Base-by-base conservation (phyloP, 768 basidiomycete genomes). In the Trametes cingulata region DNA sequence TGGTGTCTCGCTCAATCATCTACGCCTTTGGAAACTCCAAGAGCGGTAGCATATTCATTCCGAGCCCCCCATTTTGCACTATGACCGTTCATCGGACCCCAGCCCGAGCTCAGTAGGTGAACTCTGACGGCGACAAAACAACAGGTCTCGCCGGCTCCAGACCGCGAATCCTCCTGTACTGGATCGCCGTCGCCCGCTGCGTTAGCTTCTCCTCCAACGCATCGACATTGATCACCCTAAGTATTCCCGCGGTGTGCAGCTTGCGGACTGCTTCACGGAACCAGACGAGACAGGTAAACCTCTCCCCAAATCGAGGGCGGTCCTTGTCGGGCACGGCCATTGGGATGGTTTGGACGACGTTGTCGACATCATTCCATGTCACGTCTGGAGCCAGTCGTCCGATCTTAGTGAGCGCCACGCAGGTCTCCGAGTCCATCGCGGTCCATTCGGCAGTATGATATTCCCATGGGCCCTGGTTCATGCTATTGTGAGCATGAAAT, bases 261-360 rank as follows among this genome's bases (percentile, higher is more conserved):
- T 12, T 52, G 37, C 37, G 37, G 20, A 52, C 14, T 3, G 51
- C 51, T 2, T 19, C 51, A n/a, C 51, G 35, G 39, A 52, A 40
- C 51, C 51, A 52, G 22, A 40, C 39, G 22, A 39, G 51, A 8
- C 51, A 52, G n/a, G 51, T 52, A 14, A 52, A 52, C 20, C 39
- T 22, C 24, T 41, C 27, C 13, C 39, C 22, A 22, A 40, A 40
- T 14, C 15, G 9, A 3, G 51, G 24, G 22, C 39, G 36, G 51
- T 52, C 51, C 12, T 6, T 14, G 15, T 39, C 36, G 22, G 51
- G 51, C 6, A 40, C 39, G 24, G 36, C 39, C 37, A 52, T 39
- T 12, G 37, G 37, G 14, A 52, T 39, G 14, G 39, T 27, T 22
- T 40, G 40, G 20, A 40, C 19, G 37, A 40, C 17, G 5, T 40